Evolutionary conservation across 306 rosid species (phyloP).

Genomic region (Prunus padus): DNA sequence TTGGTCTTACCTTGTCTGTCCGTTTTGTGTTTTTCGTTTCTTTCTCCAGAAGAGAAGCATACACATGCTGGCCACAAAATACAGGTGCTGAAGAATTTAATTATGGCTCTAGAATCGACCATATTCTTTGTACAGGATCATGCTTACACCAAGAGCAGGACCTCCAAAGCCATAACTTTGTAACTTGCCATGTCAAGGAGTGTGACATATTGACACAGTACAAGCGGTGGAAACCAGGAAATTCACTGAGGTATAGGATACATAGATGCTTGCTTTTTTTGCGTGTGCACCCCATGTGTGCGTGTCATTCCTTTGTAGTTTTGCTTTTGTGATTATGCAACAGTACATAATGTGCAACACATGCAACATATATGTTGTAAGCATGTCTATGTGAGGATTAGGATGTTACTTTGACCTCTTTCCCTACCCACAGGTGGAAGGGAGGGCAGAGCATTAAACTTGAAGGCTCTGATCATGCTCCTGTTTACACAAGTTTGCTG

Average conservation of each 20-base stretch:
- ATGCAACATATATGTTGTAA: constrained; percentile 6
- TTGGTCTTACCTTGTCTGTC: neutral
- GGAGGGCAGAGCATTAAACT: constrained; percentile 67
- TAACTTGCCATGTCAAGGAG: constrained; percentile 75
- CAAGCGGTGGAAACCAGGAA: constrained; percentile 88
- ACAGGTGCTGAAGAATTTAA: constrained; percentile 91
- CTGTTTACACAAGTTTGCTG: constrained; percentile 57
- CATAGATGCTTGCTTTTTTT: constrained; percentile 3
- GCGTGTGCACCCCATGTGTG: neutral
- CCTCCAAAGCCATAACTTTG: constrained; percentile 61
- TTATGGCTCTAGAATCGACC: constrained; percentile 91
- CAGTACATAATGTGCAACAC: neutral
- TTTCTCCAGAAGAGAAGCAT: constrained; percentile 67
- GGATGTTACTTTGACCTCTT: constrained; percentile 21
- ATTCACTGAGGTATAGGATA: constrained; percentile 53
- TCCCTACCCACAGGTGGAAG: constrained; percentile 60
- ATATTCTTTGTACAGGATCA: constrained; percentile 73
- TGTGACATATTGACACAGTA: constrained; percentile 80
- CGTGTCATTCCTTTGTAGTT: neutral
- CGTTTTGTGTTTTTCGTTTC: neutral
- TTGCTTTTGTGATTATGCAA: neutral
- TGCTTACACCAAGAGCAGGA: constrained; percentile 68
- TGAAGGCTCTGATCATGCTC: constrained; percentile 99
- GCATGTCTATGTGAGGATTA: neutral
- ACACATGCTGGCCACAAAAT: constrained; percentile 91